Evolutionary conservation across 345 rosid species (phyloP).

Genomic region (Citrus medica): DNA sequence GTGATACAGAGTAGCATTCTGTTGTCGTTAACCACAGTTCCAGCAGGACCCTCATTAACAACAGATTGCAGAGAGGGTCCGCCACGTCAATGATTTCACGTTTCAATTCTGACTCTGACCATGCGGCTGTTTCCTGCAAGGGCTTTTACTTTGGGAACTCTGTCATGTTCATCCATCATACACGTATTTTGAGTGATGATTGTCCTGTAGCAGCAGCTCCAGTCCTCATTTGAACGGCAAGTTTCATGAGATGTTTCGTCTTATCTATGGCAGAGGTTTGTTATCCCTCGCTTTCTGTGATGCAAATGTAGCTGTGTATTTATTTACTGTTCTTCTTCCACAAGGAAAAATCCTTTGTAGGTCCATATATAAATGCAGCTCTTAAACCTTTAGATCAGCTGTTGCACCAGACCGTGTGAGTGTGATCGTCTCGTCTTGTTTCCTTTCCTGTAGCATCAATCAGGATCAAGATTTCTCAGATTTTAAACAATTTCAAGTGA

Average conservation of each 20-base stretch:
- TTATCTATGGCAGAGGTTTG: not conserved
- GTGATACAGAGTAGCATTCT: not conserved
- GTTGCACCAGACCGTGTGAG: not conserved
- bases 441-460: not conserved
- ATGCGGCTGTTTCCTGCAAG: not conserved
- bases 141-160: not conserved
- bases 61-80: not conserved
- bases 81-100: slow-evolving; percentile 8
- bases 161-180: too few relatives aligned
- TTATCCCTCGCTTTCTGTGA: not conserved
- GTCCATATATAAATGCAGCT: not conserved
- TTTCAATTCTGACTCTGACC: slow-evolving; percentile 3
- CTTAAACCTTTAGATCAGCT: not conserved
- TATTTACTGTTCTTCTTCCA: not conserved
- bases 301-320: too few relatives aligned
- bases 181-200: not conserved
- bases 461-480: not conserved
- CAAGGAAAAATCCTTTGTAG: not conserved
- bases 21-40: not conserved
- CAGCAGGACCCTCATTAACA: not conserved
- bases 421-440: not conserved
- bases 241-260: not conserved
- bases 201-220: not conserved
- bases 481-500: not conserved
- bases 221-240: not conserved